Conservation (phyloP, 805 yeast genomes). For the Osmozyma mogii region DNA sequence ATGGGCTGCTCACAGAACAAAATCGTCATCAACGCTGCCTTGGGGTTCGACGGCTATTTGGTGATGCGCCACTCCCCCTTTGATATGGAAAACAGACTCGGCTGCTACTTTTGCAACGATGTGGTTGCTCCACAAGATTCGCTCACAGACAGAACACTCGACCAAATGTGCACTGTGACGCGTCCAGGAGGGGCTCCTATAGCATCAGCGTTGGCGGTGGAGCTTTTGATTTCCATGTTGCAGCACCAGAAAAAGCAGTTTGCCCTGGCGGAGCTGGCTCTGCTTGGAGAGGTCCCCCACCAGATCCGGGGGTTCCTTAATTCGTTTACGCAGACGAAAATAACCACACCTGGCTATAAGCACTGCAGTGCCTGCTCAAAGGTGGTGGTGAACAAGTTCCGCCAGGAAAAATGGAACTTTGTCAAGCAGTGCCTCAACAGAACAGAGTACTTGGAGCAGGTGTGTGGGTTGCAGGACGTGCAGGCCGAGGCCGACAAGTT, state of each 20-base stretch:
- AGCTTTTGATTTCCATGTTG: conserved; percentile 62
- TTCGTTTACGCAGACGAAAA: conserved; percentile 52
- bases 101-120: conserved; percentile 95
- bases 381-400: conserved; percentile 45
- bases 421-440: conserved; percentile 63
- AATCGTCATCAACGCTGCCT: conserved; percentile 81
- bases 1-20: conserved; percentile 61
- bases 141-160: conserved; percentile 78
- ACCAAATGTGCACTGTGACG: conserved; percentile 98
- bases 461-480: conserved; percentile 72
- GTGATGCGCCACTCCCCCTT: conserved; percentile 74
- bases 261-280: conserved; percentile 31
- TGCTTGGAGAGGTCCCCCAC: conserved; percentile 74
- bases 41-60: conserved; percentile 88
- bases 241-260: conserved; percentile 53
- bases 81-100: conserved; percentile 40
- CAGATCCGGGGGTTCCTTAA: conserved; percentile 84
- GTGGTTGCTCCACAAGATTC: conserved; percentile 92
- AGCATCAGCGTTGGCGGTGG: conserved; percentile 85
- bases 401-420: conserved; percentile 68
- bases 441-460: conserved; percentile 57
- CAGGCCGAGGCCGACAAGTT: conserved; percentile 63
- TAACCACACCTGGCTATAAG: conserved; percentile 64
- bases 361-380: conserved; percentile 84
- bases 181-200: conserved; percentile 90